Conservation (phyloP, 441 rosid genomes). For the Metrosideros polymorpha region DNA sequence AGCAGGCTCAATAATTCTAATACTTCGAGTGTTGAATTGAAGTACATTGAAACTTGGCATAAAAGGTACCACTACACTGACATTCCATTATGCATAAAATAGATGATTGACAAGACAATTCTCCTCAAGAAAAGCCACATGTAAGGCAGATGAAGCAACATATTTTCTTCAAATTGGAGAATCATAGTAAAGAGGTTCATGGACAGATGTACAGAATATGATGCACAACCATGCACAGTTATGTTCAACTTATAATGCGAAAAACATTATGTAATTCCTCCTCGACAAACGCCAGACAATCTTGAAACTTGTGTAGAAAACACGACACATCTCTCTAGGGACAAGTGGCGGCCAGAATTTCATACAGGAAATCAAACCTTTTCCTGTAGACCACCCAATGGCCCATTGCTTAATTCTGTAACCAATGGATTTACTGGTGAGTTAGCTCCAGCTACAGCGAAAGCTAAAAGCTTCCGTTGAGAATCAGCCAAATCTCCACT, state of each 20-base stretch:
- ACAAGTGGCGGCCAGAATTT: background rate
- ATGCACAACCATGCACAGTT: background rate
- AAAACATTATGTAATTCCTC: background rate
- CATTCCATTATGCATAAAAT: background rate
- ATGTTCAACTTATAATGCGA: background rate
- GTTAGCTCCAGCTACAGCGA: slow-evolving; percentile 44
- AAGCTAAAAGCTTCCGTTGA: slow-evolving; percentile 39
- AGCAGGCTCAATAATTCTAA: background rate
- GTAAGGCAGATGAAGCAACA: background rate
- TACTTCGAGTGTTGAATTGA: background rate
- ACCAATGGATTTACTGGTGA: slow-evolving; percentile 26
- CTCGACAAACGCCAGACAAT: background rate
- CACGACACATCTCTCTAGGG: background rate
- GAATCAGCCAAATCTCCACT: slow-evolving; percentile 55
- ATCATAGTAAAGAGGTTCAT: background rate
- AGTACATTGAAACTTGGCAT: background rate
- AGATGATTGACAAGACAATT: background rate
- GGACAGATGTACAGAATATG: background rate
- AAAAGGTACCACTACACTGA: background rate
- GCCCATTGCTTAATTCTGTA: slow-evolving; percentile 41
- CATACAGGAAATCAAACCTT: slow-evolving; percentile 23
- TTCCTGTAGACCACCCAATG: slow-evolving; percentile 36
- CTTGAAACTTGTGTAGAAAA: background rate
- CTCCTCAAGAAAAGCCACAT: background rate
- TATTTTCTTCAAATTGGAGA: background rate